These are phyloP conservation scores for Penicillium simplicissimum DNA, from an alignment of 495 filamentous ascomycete genomes.

Conservation along the genomic window DNA sequence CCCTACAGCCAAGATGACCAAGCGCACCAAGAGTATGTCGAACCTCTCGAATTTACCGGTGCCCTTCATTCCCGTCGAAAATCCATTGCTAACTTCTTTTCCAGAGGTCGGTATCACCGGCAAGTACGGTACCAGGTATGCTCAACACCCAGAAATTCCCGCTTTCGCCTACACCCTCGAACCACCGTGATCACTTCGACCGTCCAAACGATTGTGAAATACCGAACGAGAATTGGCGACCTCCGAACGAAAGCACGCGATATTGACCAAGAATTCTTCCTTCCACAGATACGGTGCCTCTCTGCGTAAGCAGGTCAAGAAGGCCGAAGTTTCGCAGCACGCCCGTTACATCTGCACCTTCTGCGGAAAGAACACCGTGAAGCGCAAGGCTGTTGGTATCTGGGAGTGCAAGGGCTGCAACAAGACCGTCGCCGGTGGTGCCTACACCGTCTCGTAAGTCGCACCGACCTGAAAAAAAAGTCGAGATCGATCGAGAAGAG, in stretches of 20 bases:
- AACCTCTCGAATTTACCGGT: conserved; percentile 6
- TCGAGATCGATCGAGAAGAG: neutral
- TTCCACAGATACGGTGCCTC: conserved; percentile 90
- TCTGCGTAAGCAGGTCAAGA: conserved; percentile 99
- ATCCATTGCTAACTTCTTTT: conserved; percentile 35
- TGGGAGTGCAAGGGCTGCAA: conserved; percentile 93
- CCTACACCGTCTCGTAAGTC: conserved; percentile 95
- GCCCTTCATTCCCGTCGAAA: conserved; percentile 5
- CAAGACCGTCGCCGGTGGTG: conserved; percentile 94
- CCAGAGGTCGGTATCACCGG: conserved; percentile 82
- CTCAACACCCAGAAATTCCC: conserved; percentile 19
- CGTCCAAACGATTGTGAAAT: neutral
- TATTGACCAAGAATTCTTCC: conserved; percentile 30
- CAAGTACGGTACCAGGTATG: conserved; percentile 71
- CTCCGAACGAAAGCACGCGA: conserved; percentile 14
- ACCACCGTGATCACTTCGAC: conserved; percentile 25
- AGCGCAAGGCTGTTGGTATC: conserved; percentile 90
- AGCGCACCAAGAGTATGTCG: conserved; percentile 83
- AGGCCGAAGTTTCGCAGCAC: conserved; percentile 99
- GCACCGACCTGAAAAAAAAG: conserved; percentile 3
- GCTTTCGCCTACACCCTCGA: conserved; percentile 26
- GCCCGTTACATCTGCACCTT: conserved; percentile 85
- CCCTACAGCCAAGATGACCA: conserved; percentile 75
- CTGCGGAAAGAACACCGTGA: conserved; percentile 94
- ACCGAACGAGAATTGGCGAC: conserved; percentile 20